Evolutionary conservation across 116 monocot genomes (phyloP), one percentile per base, ranked within the genome.

Genomic region (Thalassia testudinum): DNA sequence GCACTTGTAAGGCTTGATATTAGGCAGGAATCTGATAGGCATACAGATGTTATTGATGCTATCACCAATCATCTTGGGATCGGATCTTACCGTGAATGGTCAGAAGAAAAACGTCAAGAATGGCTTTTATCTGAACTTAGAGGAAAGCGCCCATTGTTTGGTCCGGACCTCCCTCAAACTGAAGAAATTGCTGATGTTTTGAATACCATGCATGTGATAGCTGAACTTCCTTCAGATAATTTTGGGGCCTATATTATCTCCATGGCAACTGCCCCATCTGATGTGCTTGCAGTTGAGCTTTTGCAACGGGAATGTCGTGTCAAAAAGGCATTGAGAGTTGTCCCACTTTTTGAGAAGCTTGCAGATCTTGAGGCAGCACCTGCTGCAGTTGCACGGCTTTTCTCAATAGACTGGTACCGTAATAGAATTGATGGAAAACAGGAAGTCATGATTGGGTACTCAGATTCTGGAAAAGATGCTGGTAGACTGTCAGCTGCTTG

Each of bases 401-500:
- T 99, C 60, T 99, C 97, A 0, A 80, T 99, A 20, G 90, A 86
- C 15, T 85, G 89, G 89, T 97, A 97, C 62, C 78, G 44, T 40
- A 76, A 79, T 62, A 74, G 89, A 53, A 97, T 97, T 50, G 49
- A 79, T 67, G 89, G 89, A 28, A 97, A 97, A 58, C 97, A 97
- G 59, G 97, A 97, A 54, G 97, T 97, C 37, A 95, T 95, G 93
- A 95, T 95, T 57, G 87, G 87, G 20, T 97, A 97, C 53, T 97
- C 97, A 24, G 89, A 97, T 71, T 97, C 97, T 27, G 97, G 97
- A 15, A 97, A 97, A 59, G 97, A 97, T 79, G 97, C 89, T 51
- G 89, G 97, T 1, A 66, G 97, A 16, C 63, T 97, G 57, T 89
- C 89, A 64, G 97, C 97, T 42, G 97, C 97, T 23, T 97, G 93